phyloP scores from a whole-genome alignment of 257 asterid species.

The Solanum chmielewskii region DNA sequence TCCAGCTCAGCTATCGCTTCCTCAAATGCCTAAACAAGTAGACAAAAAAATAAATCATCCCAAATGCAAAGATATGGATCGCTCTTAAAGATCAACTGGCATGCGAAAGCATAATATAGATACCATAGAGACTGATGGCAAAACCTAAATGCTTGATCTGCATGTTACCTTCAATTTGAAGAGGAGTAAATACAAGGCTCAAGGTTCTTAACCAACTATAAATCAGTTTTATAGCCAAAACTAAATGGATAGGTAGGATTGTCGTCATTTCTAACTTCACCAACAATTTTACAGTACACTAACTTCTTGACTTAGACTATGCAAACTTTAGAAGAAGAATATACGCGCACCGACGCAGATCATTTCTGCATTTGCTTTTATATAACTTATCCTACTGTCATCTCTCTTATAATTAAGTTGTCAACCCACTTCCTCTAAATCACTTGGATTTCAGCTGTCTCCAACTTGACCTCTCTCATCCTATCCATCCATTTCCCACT shows the following conservation, averaged over 20 bases:
- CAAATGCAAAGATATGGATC: neutral
- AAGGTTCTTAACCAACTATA: neutral
- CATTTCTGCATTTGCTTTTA: neutral
- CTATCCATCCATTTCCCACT: neutral
- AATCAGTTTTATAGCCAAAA: neutral
- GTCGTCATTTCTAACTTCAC: neutral
- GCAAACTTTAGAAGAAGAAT: neutral
- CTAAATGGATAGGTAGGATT: neutral
- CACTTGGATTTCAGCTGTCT: neutral
- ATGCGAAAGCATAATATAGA: neutral
- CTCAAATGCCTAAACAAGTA: constrained; percentile 28
- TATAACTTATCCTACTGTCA: neutral
- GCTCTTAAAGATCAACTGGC: neutral
- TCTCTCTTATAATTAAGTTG: neutral
- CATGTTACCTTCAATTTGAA: neutral
- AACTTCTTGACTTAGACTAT: neutral
- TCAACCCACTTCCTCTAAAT: neutral
- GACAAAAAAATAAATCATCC: neutral
- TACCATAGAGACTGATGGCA: neutral
- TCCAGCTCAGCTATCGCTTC: constrained; percentile 50
- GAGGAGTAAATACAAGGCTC: neutral
- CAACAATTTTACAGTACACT: neutral
- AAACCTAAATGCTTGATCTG: neutral
- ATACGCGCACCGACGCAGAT: neutral
- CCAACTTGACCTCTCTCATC: neutral